Base-by-base conservation (phyloP, 495 filamentous ascomycete genomes). In the Oidiodendron maius region DNA sequence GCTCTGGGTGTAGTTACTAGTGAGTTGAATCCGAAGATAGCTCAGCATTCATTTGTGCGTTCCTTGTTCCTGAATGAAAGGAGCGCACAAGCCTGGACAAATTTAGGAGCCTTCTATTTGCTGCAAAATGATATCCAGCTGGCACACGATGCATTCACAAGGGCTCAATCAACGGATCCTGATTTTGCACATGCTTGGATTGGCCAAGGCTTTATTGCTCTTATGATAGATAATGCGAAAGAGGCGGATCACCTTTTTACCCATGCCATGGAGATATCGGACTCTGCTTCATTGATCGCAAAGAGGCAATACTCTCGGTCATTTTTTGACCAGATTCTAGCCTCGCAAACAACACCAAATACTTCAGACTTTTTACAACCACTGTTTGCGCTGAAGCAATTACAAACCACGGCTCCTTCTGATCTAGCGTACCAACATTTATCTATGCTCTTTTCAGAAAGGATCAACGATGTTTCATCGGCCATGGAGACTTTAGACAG, bases 191-290 rank as follows among this genome's bases (percentile, higher is more conserved):
- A 86, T 52, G 91, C 90, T 11, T 99, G 93, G 94, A 68, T 96
- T 22, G 94, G 93, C 2, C 93, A 97, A 65, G 93, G 90, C 10
- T 65, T 96, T 6, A 71, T 96, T 11, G 89, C 91, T 11, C 45
- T 61, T 2, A 70, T 87, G 17, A 71, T 77, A n/a, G 87, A 85
- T 1, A 82, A 94, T 46, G 21, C 61, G 1, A 76, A 76, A 50
- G 88, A 97, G 63, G 89, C 93, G 2, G 75, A 84, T 12, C 77
- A 79, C 24, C 75, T 96, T 10, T 96, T 96, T 60, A 87, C 87
- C n/a, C 93, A 99, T 66, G 90, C 91, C 3, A 91, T 94, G 68
- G 93, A 95, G 52, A 95, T 99, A 44, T 78, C 89, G 0, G 82
- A 84, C 38, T 83, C 86, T 2, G 83, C 86, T 3, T 81, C 82